phyloP scores from a whole-genome alignment of 495 filamentous ascomycete genomes.

The Gamarada debralockiae region DNA sequence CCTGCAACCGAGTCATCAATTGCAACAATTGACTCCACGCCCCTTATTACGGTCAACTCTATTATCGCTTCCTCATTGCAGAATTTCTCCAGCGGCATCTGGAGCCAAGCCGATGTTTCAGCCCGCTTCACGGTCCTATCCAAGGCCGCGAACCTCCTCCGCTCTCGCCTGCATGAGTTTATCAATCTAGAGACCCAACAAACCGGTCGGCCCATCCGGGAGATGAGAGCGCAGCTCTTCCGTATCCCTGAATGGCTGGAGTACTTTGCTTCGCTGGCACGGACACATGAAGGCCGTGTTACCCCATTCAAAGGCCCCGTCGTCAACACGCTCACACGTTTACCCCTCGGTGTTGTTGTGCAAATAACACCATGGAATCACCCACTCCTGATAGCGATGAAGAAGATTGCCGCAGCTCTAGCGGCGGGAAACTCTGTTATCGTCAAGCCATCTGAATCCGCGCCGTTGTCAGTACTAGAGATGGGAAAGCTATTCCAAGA shows the following conservation, averaged over 20 bases:
- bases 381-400: slow-evolving; percentile 58
- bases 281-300: slow-evolving; percentile 56
- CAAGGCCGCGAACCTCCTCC: slow-evolving; percentile 48
- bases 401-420: slow-evolving; percentile 58
- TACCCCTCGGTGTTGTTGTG: slow-evolving; percentile 58
- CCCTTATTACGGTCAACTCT: slow-evolving; percentile 1
- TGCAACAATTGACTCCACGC: slow-evolving; percentile 16
- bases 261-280: slow-evolving; percentile 57
- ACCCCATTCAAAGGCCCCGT: slow-evolving; percentile 50
- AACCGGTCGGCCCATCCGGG: slow-evolving; percentile 58
- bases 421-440: slow-evolving; percentile 60
- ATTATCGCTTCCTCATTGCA: slow-evolving; percentile 6
- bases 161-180: slow-evolving; percentile 42
- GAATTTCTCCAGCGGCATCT: slow-evolving; percentile 49
- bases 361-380: slow-evolving; percentile 67
- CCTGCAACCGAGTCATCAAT: slow-evolving; percentile 11
- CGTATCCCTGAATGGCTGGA: slow-evolving; percentile 61
- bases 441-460: slow-evolving; percentile 58
- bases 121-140: slow-evolving; percentile 53
- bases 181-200: slow-evolving; percentile 55
- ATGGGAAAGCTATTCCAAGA: slow-evolving; percentile 46
- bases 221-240: slow-evolving; percentile 62
- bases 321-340: slow-evolving; percentile 45
- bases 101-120: slow-evolving; percentile 51
- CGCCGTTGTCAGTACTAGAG: slow-evolving; percentile 51